These are phyloP conservation scores for Pythium aphanidermatum DNA, from an alignment of 352 stramenopile species.

Conservation along the genomic window DNA sequence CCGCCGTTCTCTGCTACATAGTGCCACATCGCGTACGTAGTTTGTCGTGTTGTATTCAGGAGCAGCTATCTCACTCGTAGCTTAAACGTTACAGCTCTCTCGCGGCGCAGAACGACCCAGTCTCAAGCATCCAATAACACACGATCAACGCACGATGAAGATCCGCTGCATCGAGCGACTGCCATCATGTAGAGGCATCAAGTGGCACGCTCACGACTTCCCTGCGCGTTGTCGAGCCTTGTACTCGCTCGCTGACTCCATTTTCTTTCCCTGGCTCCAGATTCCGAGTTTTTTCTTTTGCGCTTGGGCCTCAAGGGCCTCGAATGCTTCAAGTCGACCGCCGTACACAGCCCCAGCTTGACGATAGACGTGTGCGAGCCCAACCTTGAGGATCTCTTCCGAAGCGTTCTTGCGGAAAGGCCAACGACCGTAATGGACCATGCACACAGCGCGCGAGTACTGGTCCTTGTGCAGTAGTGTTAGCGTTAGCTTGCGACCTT, in stretches of 20 bases:
- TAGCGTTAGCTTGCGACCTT: constrained; percentile 50
- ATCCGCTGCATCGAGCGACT: constrained; percentile 4
- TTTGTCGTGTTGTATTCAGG: not conserved
- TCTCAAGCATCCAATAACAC: constrained; percentile 1
- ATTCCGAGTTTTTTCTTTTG: constrained; percentile 61
- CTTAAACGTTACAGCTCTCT: constrained; percentile 5
- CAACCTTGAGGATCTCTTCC: constrained; percentile 74
- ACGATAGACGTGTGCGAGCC: constrained; percentile 66
- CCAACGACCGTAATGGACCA: constrained; percentile 75
- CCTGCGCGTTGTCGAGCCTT: constrained; percentile 56
- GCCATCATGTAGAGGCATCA: too few relatives aligned
- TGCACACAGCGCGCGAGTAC: constrained; percentile 74
- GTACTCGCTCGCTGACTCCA: constrained; percentile 71
- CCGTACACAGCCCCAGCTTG: constrained; percentile 79
- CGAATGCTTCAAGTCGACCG: constrained; percentile 57
- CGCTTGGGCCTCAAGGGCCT: constrained; percentile 56
- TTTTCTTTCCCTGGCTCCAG: constrained; percentile 70
- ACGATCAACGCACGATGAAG: too few relatives aligned
- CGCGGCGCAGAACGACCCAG: constrained; percentile 12
- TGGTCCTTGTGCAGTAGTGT: constrained; percentile 83
- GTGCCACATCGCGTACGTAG: constrained; percentile 9
- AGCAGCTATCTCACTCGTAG: not conserved
- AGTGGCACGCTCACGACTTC: constrained; percentile 17
- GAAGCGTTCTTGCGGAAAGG: constrained; percentile 77
- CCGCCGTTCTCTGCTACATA: constrained; percentile 5